Percentiles rank a stretch among this genome's conserved stretches.
Evolutionary conservation across 139 green algal species (phyloP).

Genomic region (Tetraselmis chui): DNA sequence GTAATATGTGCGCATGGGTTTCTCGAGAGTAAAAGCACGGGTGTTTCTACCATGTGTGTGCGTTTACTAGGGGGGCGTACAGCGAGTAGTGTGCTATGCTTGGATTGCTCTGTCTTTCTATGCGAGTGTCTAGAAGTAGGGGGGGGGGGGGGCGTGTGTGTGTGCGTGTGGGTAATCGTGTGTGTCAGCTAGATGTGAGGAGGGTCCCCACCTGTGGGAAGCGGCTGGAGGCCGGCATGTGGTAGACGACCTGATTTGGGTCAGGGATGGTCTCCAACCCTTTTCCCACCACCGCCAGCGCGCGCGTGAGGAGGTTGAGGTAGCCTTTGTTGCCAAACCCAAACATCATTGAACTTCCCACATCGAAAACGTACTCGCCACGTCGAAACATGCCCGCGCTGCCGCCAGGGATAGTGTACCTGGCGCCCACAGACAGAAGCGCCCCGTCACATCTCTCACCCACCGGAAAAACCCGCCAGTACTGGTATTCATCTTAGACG

Average conservation of each 20-base stretch:
- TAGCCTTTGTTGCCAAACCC: constrained; percentile 81
- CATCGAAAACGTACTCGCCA: constrained; percentile 92
- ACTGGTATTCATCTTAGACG: no score
- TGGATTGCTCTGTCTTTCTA: no score
- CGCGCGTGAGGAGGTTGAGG: constrained; percentile 93
- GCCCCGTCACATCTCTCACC: no score
- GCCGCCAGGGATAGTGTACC: constrained; percentile 88
- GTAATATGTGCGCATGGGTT: no score
- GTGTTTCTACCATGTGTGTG: no score
- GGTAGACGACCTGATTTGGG: constrained; percentile 53
- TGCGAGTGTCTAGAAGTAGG: no score
- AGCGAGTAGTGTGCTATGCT: no score
- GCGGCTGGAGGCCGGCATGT: not conserved
- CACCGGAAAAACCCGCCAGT: no score
- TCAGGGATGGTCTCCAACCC: constrained; percentile 80
- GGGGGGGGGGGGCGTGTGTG: no score
- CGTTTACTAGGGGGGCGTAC: no score
- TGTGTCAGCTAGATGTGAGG: not conserved
- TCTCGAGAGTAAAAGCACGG: no score
- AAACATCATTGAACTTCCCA: constrained; percentile 95
- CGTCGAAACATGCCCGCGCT: constrained; percentile 79
- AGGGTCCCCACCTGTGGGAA: not conserved
- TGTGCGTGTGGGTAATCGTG: not conserved
- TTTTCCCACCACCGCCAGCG: constrained; percentile 73
- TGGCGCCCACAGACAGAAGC: no score